Percentiles rank a stretch among this genome's conserved stretches.
These are phyloP conservation scores for Coffea canephora DNA, from an alignment of 257 asterid species.

Conservation along the genomic window DNA sequence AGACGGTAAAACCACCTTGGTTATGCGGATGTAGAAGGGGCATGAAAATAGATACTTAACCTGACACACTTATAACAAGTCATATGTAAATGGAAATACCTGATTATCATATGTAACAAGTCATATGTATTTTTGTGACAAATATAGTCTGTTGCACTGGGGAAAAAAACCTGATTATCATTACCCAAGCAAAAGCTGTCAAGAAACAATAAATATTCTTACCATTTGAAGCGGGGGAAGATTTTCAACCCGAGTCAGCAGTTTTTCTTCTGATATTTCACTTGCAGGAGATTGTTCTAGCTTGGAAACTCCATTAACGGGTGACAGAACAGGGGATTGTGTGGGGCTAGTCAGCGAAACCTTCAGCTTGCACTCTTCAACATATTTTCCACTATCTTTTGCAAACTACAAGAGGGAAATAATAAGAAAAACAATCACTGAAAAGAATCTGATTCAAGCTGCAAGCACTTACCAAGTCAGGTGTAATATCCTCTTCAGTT, in stretches of 20 bases:
- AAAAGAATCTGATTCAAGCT: conserved; percentile 16
- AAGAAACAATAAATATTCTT: conserved; percentile 11
- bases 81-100: neutral
- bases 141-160: neutral
- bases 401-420: conserved; percentile 48
- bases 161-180: neutral
- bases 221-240: conserved; percentile 47
- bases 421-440: conserved; percentile 19
- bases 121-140: neutral
- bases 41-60: neutral
- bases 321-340: conserved; percentile 47
- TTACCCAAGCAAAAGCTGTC: neutral
- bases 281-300: conserved; percentile 43
- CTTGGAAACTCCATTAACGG: conserved; percentile 41
- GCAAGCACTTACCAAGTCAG: conserved; percentile 61
- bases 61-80: neutral
- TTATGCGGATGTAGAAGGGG: no score
- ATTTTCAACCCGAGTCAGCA: conserved; percentile 49
- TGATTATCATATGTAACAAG: neutral
- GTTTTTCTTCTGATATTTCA: conserved; percentile 32
- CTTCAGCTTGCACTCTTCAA: conserved; percentile 81
- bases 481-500: conserved; percentile 62
- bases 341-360: conserved; percentile 59
- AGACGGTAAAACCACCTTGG: no score
- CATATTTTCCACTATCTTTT: conserved; percentile 49